These are phyloP conservation scores for Colletotrichum tropicicola DNA, from an alignment of 2,329 filamentous ascomycete species.

Conservation along the genomic window DNA sequence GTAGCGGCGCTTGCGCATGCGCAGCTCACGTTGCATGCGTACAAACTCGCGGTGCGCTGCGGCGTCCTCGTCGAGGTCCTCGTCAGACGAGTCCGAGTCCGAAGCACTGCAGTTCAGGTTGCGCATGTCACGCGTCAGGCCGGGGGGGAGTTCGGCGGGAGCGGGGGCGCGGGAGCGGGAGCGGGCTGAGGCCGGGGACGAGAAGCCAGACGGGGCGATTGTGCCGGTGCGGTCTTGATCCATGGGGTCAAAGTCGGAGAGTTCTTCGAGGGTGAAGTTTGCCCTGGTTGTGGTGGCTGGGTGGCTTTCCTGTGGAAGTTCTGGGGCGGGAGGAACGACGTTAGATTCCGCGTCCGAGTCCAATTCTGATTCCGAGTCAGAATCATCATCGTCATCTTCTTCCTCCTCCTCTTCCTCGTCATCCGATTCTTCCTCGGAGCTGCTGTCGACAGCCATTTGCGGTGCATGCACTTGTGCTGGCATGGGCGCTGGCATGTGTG, in stretches of 20 bases:
- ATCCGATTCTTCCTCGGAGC: conserved; percentile 18
- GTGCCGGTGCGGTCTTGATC: conserved; percentile 52
- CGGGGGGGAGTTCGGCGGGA: conserved; percentile 47
- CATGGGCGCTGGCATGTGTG: conserved; percentile 3
- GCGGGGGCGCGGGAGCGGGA: conserved; percentile 44
- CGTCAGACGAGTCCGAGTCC: conserved; percentile 43
- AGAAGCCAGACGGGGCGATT: conserved; percentile 55
- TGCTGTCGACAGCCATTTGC: conserved; percentile 8
- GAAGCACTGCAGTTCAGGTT: conserved; percentile 55
- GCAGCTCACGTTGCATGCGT: conserved; percentile 51
- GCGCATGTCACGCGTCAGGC: conserved; percentile 53
- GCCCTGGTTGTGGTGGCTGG: conserved; percentile 7
- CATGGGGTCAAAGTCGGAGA: conserved; percentile 54
- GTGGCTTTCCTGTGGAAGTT: conserved; percentile 4
- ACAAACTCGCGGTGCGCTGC: conserved; percentile 45
- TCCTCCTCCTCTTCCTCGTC: conserved; percentile 20
- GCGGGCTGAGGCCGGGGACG: conserved; percentile 51
- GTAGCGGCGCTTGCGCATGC: conserved; percentile 55
- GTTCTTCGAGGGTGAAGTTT: conserved; percentile 53
- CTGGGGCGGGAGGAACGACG: conserved; percentile 22
- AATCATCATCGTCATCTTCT: conserved; percentile 27
- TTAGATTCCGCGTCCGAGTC: conserved; percentile 33
- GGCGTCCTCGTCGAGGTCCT: conserved; percentile 44
- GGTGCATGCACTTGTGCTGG: background rate
- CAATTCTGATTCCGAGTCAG: conserved; percentile 9